Base-by-base conservation (phyloP, 352 stramenopile species). In the Globisporangium yorkense region DNA sequence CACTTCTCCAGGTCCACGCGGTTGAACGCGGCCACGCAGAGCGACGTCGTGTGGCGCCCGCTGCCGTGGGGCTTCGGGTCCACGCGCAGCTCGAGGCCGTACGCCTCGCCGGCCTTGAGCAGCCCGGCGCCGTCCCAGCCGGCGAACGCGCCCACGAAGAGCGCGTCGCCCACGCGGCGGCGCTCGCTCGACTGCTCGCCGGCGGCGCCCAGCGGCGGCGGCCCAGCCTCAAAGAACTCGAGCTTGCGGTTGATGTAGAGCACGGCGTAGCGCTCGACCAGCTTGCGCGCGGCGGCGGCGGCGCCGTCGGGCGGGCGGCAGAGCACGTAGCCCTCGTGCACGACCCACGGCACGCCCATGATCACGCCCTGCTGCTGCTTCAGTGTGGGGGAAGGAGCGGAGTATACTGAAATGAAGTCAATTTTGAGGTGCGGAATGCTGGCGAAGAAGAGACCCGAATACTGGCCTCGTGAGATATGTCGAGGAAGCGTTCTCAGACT, bases 1-100 rank as follows among this genome's bases (percentile, higher is more conserved):
- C 84, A 94, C 51, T 89, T 88, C 27, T 92, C 83, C 3, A 91
- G 57, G 62, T 94, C 84, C 43, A 92, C 60, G 47, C 84, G 84
- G 68, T 94, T 94, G 44, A 88, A 87, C 5, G 84, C 82, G 16
- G 78, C 80, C 48, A 94, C 55, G 51, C 74, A 76, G 67, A 92
- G 84, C 18, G 78, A 74, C 46, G 65, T 56, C 21, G 58, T 58
- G 44, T 59, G 48, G 43, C 51, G 58, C 7, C 58, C 50, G 31
- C 58, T 64, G 13, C 63, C 66, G 13, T 67, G 59, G 8, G 66
- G 49, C 47, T 87, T 67, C 31, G 80, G 73, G 39, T 92, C 82
- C 46, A 91, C 67, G 50, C 87, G 84, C 21, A 92, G 72, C 66
- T 92, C 84, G 21, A 94, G 62, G 7, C 84, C 84, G 68, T 94